phyloP scores from a whole-genome alignment of 2,329 filamentous ascomycete genomes.

The Clarireedia homoeocarpa region DNA sequence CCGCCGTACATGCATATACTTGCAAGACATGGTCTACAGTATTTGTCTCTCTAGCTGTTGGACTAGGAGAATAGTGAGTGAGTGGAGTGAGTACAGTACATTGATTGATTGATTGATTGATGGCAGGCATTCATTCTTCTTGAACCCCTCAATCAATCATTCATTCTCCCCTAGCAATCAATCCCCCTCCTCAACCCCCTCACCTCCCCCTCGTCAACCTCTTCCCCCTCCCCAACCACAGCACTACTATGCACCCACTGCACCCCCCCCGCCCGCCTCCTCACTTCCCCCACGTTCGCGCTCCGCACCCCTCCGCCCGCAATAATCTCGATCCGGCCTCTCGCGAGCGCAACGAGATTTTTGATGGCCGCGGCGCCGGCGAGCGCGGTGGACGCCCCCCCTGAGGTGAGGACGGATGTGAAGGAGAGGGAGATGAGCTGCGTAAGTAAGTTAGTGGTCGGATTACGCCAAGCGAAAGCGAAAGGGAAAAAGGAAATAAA shows the following conservation, averaged over 20 bases:
- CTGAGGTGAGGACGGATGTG: conserved; percentile 40
- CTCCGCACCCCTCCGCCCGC: conserved; percentile 43
- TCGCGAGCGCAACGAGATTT: conserved; percentile 29
- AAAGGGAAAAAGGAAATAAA: not conserved
- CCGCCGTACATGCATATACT: too few species aligned
- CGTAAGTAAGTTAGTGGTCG: too few species aligned
- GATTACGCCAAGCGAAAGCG: too few species aligned
- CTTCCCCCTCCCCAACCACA: conserved; percentile 28
- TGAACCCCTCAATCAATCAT: too few species aligned
- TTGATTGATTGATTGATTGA: too few species aligned
- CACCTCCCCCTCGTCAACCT: conserved; percentile 23
- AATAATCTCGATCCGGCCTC: conserved; percentile 36
- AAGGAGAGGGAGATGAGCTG: conserved; percentile 26
- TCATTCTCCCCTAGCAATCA: not conserved
- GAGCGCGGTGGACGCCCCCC: conserved; percentile 26
- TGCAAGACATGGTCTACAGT: too few species aligned
- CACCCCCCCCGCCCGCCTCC: conserved; percentile 15
- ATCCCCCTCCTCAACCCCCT: conserved; percentile 9
- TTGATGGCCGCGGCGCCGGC: conserved; percentile 14
- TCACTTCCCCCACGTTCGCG: conserved; percentile 34
- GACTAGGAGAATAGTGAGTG: too few species aligned
- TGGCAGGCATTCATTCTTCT: too few species aligned
- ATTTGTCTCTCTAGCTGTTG: too few species aligned
- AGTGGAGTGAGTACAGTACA: too few species aligned
- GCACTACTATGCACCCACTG: conserved; percentile 37